Conservation (phyloP, 2,329 filamentous ascomycete genomes). For the Tolypocladium capitatum region DNA sequence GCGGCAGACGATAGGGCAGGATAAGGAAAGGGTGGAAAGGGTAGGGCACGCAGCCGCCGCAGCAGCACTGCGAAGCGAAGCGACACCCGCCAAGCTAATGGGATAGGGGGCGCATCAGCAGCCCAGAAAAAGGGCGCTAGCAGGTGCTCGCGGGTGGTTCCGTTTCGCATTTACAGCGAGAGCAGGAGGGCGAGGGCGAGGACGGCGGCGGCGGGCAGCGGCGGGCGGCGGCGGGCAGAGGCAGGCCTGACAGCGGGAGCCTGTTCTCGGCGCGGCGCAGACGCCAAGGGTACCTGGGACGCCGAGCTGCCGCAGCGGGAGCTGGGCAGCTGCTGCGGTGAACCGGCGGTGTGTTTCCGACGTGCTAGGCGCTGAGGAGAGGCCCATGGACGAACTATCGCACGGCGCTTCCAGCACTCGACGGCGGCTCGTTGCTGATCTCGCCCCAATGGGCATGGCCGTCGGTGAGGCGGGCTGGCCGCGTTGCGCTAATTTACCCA, state of each 20-base stretch:
- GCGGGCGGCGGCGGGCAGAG: too few relatives aligned
- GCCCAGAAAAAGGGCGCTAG: not conserved
- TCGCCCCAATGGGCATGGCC: not conserved
- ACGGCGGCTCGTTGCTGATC: not conserved
- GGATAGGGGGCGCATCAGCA: not conserved
- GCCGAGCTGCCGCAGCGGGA: not conserved
- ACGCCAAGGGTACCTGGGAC: not conserved
- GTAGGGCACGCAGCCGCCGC: too few relatives aligned
- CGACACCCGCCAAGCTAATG: not conserved
- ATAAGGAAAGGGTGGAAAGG: too few relatives aligned
- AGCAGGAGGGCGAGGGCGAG: too few relatives aligned
- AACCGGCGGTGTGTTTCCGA: not conserved
- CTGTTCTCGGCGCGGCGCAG: not conserved
- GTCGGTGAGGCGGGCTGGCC: not conserved
- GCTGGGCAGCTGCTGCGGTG: not conserved
- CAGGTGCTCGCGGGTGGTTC: not conserved
- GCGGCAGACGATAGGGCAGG: not conserved
- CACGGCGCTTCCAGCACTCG: not conserved
- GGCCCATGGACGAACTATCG: too few relatives aligned
- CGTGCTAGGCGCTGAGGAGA: not conserved
- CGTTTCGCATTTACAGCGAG: not conserved
- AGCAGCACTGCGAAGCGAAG: not conserved
- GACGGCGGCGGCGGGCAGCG: too few relatives aligned
- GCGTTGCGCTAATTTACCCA: not conserved
- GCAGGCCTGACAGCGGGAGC: too few relatives aligned